phyloP scores from a whole-genome alignment of 2,329 filamentous ascomycete genomes.

The Dendryphion nanum region DNA sequence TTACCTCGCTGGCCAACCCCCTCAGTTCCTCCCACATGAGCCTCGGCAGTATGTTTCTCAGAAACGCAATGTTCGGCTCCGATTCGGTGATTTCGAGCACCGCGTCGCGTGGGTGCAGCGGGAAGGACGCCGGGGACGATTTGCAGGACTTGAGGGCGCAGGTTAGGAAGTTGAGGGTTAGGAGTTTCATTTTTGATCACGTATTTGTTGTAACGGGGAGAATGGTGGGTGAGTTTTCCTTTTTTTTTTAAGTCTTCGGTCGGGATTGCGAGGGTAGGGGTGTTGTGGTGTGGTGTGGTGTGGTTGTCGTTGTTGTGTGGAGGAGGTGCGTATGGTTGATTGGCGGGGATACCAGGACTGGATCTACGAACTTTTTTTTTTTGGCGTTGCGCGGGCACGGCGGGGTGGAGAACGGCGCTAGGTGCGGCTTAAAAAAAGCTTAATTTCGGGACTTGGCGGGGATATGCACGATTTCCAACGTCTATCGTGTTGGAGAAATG shows the following conservation, averaged over 20 bases:
- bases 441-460: not conserved
- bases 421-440: too few species aligned
- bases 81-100: conserved; percentile 84
- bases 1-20: conserved; percentile 74
- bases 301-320: not conserved
- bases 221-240: not conserved
- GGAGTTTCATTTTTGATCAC: conserved; percentile 73
- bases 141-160: conserved; percentile 97
- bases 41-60: conserved; percentile 81
- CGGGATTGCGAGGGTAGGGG: not conserved
- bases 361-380: too few species aligned
- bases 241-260: not conserved
- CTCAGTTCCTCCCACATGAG: conserved; percentile 84
- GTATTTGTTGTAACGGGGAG: not conserved
- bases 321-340: too few species aligned
- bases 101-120: conserved; percentile 87
- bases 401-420: too few species aligned
- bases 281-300: conserved; percentile 1
- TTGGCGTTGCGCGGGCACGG: too few species aligned
- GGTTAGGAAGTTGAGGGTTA: conserved; percentile 94
- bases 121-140: conserved; percentile 73
- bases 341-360: too few species aligned
- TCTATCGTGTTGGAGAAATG: too few species aligned
- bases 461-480: too few species aligned
- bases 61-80: conserved; percentile 75